Evolutionary conservation across 2,329 filamentous ascomycete species (phyloP).

Genomic region (Xylaria sp.): DNA sequence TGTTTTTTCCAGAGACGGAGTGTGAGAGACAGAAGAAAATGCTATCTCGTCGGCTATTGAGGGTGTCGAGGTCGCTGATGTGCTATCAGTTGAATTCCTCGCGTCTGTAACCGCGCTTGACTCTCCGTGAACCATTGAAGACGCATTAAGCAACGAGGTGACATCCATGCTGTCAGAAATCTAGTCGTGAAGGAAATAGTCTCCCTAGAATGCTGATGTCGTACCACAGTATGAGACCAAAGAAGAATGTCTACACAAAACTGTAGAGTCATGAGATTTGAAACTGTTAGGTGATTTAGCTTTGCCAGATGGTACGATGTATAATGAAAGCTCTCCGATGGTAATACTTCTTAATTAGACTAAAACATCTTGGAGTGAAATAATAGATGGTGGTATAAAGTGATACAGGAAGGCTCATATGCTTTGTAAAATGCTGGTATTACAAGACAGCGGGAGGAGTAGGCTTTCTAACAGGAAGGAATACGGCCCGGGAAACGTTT

Average conservation of each 20-base stretch:
- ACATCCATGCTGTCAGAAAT: constrained; percentile 43
- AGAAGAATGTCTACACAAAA: neutral
- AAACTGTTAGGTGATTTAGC: no score
- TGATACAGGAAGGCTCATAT: no score
- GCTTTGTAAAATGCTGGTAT: no score
- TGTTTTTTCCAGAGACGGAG: constrained; percentile 30
- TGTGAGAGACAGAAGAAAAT: constrained; percentile 34
- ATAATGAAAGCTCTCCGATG: no score
- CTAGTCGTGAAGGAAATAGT: constrained; percentile 1
- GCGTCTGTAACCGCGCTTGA: constrained; percentile 19
- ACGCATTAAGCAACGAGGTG: constrained; percentile 45
- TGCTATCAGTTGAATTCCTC: constrained; percentile 19
- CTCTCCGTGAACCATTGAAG: constrained; percentile 30
- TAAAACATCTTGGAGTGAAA: no score
- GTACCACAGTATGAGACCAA: neutral
- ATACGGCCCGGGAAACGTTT: no score
- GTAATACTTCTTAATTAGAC: no score
- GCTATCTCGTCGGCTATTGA: constrained; percentile 29
- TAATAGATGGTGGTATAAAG: no score
- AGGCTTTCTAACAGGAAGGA: no score
- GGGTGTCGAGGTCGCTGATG: constrained; percentile 25
- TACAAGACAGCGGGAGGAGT: no score
- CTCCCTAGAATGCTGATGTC: neutral
- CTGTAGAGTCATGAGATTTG: no score
- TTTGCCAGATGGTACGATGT: no score